Evolutionary conservation across 1,284 basidiomycete genomes (phyloP), one percentile per base, ranked within the genome.

Genomic region (Sporisorium reilianum): DNA sequence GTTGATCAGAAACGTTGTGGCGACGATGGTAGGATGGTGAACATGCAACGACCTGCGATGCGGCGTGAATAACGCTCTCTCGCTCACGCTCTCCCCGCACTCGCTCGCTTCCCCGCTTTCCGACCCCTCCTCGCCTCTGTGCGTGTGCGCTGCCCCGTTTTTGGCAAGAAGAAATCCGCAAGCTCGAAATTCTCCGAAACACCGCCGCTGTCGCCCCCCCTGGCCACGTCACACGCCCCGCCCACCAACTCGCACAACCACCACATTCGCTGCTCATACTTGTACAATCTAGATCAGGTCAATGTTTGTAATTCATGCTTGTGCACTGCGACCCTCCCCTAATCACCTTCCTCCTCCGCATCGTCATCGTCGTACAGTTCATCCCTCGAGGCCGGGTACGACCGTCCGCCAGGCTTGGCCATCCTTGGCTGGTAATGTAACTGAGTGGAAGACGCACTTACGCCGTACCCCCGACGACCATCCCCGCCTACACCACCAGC

Each of bases 371-470:
- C 58, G 26, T 55, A 55, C 59, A 65, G 18, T 38, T 64, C 64
- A 28, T 73, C 70, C 34, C 61, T 40, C 11, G 60, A 62, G 16
- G 48, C 58, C 3, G 71, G 71, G 40, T 64, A 50, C 30, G 70
- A 61, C 20, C 55, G 59, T 3, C 61, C 53, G 8, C 41, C 46
- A 3, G 22, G 23, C 36, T 14, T 41, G 22, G 20, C 32, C 14
- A 23, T 45, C 14, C 46, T n/a, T 11, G 60, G 46, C 42, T 64
- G 70, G 49, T 65, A 68, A 40, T 74, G 60, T 22, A 74, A 68
- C 20, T 74, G 71, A 14, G 61, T 55, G 3, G 54, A 61, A 0
- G 71, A 65, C 26, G 71, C 71, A 30, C 61, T 64, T 0, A 64
- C 58, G 5, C 71, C 71, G 40, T 74, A 65, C 1, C 71, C 65